Evolutionary conservation across 2,329 filamentous ascomycete genomes (phyloP).

Genomic region (Pestalotiopsis sp.): DNA sequence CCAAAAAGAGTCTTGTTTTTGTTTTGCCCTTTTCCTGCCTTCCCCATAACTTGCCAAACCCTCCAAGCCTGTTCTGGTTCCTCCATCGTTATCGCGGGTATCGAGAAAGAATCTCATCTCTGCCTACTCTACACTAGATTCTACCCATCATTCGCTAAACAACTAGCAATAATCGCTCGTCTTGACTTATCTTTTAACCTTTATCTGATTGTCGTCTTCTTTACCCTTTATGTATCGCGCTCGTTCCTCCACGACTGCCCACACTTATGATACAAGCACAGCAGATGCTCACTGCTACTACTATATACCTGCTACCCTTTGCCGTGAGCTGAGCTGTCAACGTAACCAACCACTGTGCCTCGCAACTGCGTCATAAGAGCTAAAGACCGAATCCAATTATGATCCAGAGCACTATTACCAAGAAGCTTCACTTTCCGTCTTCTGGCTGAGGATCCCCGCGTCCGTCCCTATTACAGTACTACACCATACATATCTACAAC

Average conservation of each 20-base stretch:
- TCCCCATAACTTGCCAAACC: neutral
- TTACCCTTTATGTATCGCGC: no score
- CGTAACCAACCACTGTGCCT: neutral
- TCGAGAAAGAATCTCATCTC: neutral
- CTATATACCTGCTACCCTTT: neutral
- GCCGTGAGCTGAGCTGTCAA: neutral
- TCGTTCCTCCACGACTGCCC: no score
- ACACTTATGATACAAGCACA: no score
- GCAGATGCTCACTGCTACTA: no score
- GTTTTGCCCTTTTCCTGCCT: neutral
- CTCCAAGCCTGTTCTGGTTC: neutral
- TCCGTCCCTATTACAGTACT: neutral
- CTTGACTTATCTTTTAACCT: no score
- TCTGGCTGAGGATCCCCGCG: neutral
- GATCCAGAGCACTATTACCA: neutral
- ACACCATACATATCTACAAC: neutral
- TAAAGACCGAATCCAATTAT: neutral
- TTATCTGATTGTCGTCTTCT: no score
- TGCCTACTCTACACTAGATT: no score
- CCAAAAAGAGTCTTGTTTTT: neutral
- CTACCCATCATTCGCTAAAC: no score
- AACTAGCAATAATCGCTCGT: no score
- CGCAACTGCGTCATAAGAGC: conserved; percentile 1
- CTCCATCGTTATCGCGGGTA: neutral
- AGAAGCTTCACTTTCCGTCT: neutral